Evolutionary conservation across 257 asterid genomes (phyloP), one percentile per base, ranked within the genome.

Genomic region (Perilla frutescens): DNA sequence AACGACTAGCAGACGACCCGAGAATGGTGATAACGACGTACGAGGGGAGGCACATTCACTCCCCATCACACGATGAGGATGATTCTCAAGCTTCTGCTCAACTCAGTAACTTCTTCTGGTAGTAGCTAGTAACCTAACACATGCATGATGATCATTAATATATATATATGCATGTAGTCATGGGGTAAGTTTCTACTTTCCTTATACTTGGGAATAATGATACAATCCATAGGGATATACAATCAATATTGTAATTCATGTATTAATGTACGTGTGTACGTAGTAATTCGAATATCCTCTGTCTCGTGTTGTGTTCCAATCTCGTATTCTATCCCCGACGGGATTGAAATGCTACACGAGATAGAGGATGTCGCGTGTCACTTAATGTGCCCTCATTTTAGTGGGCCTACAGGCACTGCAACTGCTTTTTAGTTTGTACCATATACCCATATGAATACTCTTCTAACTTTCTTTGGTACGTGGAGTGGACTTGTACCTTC

Each of bases 21-120:
- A 87, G 96, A 55, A 93, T 93, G 98, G 98, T 93, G 61, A 93
- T 93, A 72, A 93, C 98, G 4, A 87, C 97, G 12, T 91, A 93
- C 72, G 98, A 93, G 79, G 98, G 97, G 0, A 84, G 98, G 66
- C 98, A 91, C 79, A n/a, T 80, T 54, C 98, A 93, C 75, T 78
- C 94, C 31, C 97, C 98, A 41, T 91, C 96, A 39, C 91, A 77
- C 1, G 97, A 91, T 3, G 85, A 91, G 4, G 96, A 89, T 1
- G 96, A 92, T 48, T 77, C 87, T 40, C 90, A 82, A 48, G 72
- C 87, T 75, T 75, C 89, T 0, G 55, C 90, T 58, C 93, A 84
- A 57, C 84, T 85, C 58, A 83, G 66, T 58, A 78, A 82, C 68
- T 82, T 91, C 87, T 87, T 89, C 81, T 92, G 91, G 88, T 92